Conservation (phyloP, 2,329 filamentous ascomycete species). For the Aspergillus sp. region DNA sequence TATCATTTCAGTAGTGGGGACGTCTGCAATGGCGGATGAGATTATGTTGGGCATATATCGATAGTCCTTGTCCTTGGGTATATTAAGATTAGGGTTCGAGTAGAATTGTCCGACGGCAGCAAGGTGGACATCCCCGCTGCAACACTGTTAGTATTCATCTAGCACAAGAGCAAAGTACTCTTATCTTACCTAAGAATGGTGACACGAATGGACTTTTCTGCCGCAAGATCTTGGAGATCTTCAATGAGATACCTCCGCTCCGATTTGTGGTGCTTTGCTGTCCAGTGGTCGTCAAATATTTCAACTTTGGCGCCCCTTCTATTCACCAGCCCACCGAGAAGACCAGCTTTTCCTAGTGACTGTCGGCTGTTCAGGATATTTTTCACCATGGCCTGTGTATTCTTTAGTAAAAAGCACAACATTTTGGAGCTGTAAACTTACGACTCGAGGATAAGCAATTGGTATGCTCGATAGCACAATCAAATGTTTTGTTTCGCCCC, state of each 20-base stretch:
- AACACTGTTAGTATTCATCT: not conserved
- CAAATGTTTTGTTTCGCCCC: slow-evolving; percentile 84
- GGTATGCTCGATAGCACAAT: slow-evolving; percentile 84
- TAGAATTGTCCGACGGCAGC: slow-evolving; percentile 94
- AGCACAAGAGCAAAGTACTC: not conserved
- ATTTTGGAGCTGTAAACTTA: slow-evolving; percentile 44
- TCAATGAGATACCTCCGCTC: slow-evolving; percentile 85
- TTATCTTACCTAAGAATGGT: slow-evolving; percentile 72
- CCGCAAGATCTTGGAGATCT: slow-evolving; percentile 88
- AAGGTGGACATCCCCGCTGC: slow-evolving; percentile 86
- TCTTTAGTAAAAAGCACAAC: slow-evolving; percentile 25
- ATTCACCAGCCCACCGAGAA: slow-evolving; percentile 79
- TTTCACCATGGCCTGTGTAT: slow-evolving; percentile 61
- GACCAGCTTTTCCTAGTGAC: slow-evolving; percentile 75
- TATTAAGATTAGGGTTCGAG: slow-evolving; percentile 77
- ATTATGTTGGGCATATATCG: slow-evolving; percentile 96
- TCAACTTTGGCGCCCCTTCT: slow-evolving; percentile 90
- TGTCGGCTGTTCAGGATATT: slow-evolving; percentile 81
- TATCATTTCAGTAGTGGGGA: slow-evolving; percentile 81
- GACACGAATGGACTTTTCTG: slow-evolving; percentile 85
- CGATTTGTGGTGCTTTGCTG: slow-evolving; percentile 87
- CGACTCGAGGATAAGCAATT: slow-evolving; percentile 75
- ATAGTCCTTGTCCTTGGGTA: slow-evolving; percentile 87
- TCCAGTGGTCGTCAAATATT: slow-evolving; percentile 96
- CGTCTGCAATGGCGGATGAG: slow-evolving; percentile 91